Evolutionary conservation across 805 yeast genomes (phyloP).

Genomic region (Yamadazyma laniorum): DNA sequence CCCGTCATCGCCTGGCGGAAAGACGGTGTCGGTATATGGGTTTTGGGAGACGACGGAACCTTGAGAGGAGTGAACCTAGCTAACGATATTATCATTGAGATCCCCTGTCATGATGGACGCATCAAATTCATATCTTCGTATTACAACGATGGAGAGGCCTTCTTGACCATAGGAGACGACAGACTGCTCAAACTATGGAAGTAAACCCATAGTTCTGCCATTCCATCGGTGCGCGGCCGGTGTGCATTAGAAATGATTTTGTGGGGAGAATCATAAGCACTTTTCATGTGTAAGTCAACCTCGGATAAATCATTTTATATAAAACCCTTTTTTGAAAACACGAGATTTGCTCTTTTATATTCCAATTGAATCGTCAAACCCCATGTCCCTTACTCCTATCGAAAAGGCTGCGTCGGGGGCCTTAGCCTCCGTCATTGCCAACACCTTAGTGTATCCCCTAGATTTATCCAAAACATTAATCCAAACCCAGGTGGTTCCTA

Average conservation of each 20-base stretch:
- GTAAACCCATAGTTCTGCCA: not conserved
- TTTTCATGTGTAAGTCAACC: not conserved
- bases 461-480: constrained; percentile 75
- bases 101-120: constrained; percentile 44
- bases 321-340: not conserved
- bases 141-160: constrained; percentile 20
- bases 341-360: not conserved
- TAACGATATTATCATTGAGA: constrained; percentile 29
- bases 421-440: constrained; percentile 76
- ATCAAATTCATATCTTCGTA: constrained; percentile 39
- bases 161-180: constrained; percentile 52
- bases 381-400: constrained; percentile 58
- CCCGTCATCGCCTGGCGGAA: constrained; percentile 48
- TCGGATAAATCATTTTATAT: not conserved
- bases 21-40: constrained; percentile 57
- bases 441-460: constrained; percentile 74
- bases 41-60: constrained; percentile 66
- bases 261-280: not conserved
- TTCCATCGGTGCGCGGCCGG: not conserved
- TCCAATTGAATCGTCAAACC: no score
- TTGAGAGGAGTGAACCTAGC: constrained; percentile 59
- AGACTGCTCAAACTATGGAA: constrained; percentile 18
- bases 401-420: constrained; percentile 85
- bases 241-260: no score
- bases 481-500: constrained; percentile 60